A percentile compares a stretch with the other conserved stretches of the same genome.
Evolutionary conservation across 208 protist genomes (phyloP).

Genomic region (Acanthamoeba triangularis): DNA sequence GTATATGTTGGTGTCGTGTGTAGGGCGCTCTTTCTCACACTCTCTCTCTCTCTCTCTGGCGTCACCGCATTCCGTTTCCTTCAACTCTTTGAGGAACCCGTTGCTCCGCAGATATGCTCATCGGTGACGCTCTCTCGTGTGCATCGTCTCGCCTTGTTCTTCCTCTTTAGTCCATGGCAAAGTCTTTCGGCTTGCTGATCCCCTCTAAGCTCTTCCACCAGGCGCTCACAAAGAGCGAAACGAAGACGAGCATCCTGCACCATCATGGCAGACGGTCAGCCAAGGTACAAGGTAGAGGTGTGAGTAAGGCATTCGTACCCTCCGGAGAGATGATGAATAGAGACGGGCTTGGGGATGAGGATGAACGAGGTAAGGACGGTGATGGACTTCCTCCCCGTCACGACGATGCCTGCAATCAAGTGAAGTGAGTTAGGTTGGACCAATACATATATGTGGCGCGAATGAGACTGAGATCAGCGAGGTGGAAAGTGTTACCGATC

Average conservation of each 20-base stretch:
- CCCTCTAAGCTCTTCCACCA: not conserved
- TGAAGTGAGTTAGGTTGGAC: not conserved
- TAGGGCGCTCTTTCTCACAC: too few relatives aligned
- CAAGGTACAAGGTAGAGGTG: not conserved
- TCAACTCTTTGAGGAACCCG: too few relatives aligned
- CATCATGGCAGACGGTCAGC: not conserved
- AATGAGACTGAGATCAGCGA: too few relatives aligned
- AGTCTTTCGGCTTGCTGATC: not conserved
- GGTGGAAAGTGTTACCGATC: not conserved
- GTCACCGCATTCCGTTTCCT: too few relatives aligned
- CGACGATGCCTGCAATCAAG: not conserved
- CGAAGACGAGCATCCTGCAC: not conserved
- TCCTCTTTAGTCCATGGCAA: not conserved
- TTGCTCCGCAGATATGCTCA: too few relatives aligned
- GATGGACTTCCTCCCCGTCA: conserved; percentile 34
- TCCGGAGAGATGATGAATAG: not conserved
- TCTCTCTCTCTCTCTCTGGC: too few relatives aligned
- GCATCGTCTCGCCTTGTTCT: not conserved
- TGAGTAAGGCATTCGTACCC: not conserved
- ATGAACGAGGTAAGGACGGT: conserved; percentile 7
- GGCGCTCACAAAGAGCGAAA: not conserved
- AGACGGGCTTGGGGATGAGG: conserved; percentile 12
- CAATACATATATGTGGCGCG: too few relatives aligned
- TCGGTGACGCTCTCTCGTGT: too few relatives aligned
- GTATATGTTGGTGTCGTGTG: too few relatives aligned